Evolutionary conservation across 306 rosid species (phyloP).

Genomic region (Oemleria cerasiformis): DNA sequence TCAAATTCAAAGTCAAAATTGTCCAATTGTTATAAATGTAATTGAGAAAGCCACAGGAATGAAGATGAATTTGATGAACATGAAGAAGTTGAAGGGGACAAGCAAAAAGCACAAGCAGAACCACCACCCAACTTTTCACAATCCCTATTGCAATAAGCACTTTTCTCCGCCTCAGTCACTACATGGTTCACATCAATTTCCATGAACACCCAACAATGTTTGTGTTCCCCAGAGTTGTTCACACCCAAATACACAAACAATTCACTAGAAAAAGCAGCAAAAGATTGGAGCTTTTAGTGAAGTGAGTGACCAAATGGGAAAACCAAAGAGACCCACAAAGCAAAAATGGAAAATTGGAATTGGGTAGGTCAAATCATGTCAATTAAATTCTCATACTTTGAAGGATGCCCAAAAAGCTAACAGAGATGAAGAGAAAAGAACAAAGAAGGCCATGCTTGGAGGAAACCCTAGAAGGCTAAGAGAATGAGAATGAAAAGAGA

Average conservation of each 20-base stretch:
- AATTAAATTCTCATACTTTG: constrained; percentile 44
- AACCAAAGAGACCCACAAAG: constrained; percentile 37
- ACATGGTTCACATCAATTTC: constrained; percentile 97
- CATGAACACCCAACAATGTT: constrained; percentile 42
- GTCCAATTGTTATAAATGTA: too few relatives aligned
- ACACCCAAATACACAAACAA: background rate
- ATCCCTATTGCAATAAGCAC: constrained; percentile 54
- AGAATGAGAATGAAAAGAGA: background rate
- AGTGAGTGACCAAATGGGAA: constrained; percentile 40
- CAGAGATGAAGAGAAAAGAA: constrained; percentile 37
- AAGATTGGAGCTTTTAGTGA: background rate
- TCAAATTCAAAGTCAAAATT: too few relatives aligned
- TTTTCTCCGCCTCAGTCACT: constrained; percentile 69
- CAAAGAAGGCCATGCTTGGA: constrained; percentile 30
- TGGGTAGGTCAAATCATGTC: constrained; percentile 68
- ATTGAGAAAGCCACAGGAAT: too few relatives aligned
- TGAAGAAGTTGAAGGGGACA: too few relatives aligned
- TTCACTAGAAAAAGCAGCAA: constrained; percentile 22
- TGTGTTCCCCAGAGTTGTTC: constrained; percentile 25
- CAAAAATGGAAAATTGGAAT: constrained; percentile 43
- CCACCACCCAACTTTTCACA: too few relatives aligned
- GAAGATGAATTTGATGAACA: too few relatives aligned
- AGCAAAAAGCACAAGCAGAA: too few relatives aligned
- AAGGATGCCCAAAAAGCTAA: constrained; percentile 48
- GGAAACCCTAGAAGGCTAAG: constrained; percentile 21